Evolutionary conservation across 1,284 basidiomycete genomes (phyloP).

Genomic region (Ustilago esculenta): DNA sequence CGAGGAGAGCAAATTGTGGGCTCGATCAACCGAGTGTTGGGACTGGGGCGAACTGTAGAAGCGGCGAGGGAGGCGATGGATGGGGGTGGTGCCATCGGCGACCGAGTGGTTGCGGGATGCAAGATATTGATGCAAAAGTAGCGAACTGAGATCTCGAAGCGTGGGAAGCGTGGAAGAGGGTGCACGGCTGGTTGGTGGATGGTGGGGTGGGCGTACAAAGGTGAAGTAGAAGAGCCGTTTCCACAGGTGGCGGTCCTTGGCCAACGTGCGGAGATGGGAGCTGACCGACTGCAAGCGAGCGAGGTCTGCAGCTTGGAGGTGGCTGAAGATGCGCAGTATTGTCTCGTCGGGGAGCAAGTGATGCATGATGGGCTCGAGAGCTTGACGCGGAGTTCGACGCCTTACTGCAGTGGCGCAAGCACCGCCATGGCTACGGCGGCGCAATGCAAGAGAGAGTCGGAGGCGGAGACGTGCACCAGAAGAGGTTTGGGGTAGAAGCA

Average conservation of each 20-base stretch:
- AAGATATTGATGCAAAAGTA: conserved; percentile 38
- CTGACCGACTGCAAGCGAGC: conserved; percentile 23
- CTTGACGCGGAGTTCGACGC: background rate
- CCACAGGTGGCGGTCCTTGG: conserved; percentile 47
- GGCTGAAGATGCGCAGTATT: conserved; percentile 29
- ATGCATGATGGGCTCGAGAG: conserved; percentile 3
- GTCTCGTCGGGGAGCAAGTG: conserved; percentile 30
- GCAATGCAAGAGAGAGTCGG: no score
- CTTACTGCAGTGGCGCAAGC: no score
- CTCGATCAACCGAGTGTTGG: background rate
- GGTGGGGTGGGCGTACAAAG: conserved; percentile 19
- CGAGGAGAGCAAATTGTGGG: background rate
- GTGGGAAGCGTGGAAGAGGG: conserved; percentile 14
- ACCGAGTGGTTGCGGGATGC: conserved; percentile 5
- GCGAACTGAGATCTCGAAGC: conserved; percentile 31
- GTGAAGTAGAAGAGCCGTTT: conserved; percentile 33
- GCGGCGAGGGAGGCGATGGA: conserved; percentile 21
- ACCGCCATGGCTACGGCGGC: no score
- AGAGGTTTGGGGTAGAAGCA: no score
- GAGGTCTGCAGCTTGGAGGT: conserved; percentile 26
- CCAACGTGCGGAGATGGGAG: conserved; percentile 19
- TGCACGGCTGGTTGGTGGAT: background rate
- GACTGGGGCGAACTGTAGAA: conserved; percentile 4
- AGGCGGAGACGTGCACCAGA: no score
- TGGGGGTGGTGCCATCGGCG: conserved; percentile 16